Base-by-base conservation (phyloP, 192 early-diverging fungal genomes). In the Backusella macrospora region DNA sequence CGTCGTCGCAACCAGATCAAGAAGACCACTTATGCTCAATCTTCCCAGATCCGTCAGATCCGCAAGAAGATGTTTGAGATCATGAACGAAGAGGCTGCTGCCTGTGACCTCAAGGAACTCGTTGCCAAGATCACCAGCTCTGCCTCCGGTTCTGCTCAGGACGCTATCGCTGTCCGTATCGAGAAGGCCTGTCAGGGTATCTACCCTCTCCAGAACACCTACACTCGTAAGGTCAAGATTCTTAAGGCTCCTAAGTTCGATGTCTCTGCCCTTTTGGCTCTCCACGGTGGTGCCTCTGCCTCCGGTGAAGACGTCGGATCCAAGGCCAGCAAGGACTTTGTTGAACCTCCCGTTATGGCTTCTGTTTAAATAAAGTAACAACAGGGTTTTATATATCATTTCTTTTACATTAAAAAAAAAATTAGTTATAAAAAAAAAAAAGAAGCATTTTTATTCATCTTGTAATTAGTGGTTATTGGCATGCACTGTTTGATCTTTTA, bases 61-160 rank as follows among this genome's bases (percentile, higher is more conserved):
- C 96, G 98, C 86, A 97, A 99, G 91, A 98, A 98, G 95, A 99
- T 99, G 96, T 96, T 96, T 85, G 98, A 99, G 87, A 94, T 99
- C 88, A 95, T 99, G 88, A 90, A 81, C 73, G 84, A 86, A 68
- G 93, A 96, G 89, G 92, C 92, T 62, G 71, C 89, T 73, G 81
- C 88, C 18, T 92, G 92, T 88, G 94, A 96, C 84, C 90, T 99
- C 83, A 95, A 95, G 89, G 95, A 96, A 83, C 86, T 98, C 40
- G 92, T 99, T 82, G 85, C 89, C 81, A 98, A 98, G 94, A 91
- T 99, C 80, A 91, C 96, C 77, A 90, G 94, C 72, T 79, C 78
- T 71, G 74, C 78, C 23, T 79, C 78, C 67, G 47, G 49, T 8
- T 64, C 68, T 62, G 78, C 78, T 48, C 78, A 79, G 73, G 98